Percentiles rank a stretch among this genome's conserved stretches.
phyloP scores from a whole-genome alignment of 164 flowering plant species.

The Akebia trifoliata region DNA sequence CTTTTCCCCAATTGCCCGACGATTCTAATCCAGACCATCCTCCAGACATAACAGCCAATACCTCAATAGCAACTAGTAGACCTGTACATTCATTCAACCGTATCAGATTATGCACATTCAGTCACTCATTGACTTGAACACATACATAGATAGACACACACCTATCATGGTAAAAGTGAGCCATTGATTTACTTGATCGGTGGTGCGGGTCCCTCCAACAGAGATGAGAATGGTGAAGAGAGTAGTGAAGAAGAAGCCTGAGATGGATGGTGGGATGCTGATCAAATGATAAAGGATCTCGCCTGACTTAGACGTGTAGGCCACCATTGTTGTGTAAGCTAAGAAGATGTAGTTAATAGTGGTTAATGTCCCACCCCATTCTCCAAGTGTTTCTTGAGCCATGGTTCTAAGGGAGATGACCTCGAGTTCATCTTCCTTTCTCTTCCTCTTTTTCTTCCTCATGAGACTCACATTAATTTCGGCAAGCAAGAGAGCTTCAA shows the following conservation, averaged over 20 bases:
- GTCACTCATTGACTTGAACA: too few relatives aligned
- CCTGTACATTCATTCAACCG: constrained; percentile 32
- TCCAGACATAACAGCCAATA: constrained; percentile 42
- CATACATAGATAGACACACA: not conserved
- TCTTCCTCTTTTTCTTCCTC: constrained; percentile 25
- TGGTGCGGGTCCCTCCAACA: constrained; percentile 54
- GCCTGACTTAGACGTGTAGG: constrained; percentile 60
- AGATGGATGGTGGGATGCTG: constrained; percentile 46
- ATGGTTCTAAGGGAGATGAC: constrained; percentile 70
- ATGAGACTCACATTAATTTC: constrained; percentile 58
- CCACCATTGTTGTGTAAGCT: constrained; percentile 67
- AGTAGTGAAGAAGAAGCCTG: constrained; percentile 47
- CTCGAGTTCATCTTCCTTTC: constrained; percentile 35
- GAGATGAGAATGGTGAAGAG: constrained; percentile 47
- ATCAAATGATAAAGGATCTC: constrained; percentile 51
- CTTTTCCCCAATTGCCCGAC: constrained; percentile 51
- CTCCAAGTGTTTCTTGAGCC: constrained; percentile 78
- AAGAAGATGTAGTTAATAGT: constrained; percentile 56
- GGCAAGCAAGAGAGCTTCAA: constrained; percentile 64
- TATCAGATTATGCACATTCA: not conserved
- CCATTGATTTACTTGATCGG: constrained; percentile 70
- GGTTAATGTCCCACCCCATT: constrained; percentile 57
- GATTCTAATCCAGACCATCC: constrained; percentile 56
- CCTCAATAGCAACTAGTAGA: constrained; percentile 52
- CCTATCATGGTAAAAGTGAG: constrained; percentile 71